Evolutionary conservation across 257 asterid species (phyloP), one percentile per base, ranked within the genome.

Genomic region (Catharanthus roseus): DNA sequence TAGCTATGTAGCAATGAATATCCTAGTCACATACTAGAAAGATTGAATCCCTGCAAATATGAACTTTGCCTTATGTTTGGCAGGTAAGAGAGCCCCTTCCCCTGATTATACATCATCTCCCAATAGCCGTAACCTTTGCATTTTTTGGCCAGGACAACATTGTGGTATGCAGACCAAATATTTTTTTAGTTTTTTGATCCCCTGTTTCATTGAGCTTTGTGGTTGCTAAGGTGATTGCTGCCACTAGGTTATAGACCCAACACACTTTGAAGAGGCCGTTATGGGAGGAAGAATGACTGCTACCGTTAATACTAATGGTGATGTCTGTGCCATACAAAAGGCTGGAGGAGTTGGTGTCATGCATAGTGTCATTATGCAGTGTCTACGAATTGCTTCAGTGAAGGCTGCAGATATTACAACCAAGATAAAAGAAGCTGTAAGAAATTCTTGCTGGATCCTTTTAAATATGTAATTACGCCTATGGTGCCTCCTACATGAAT

Each of bases 51-150:
- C 47, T 34, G 29, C 26, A 38, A 62, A 61, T 61, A 16, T 61
- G 66, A 33, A 61, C 18, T 33, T 31, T 34, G 2, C 34, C 36
- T 57, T 36, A 41, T 62, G 45, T 34, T 34, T 89, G 86, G 73
- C 95, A 91, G 99, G 96, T 85, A 78, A 85, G 80, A 82, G 97
- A 95, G 72, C 96, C 99, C 38, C 87, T 91, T 73, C 97, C 99
- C 42, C 78, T 95, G 90, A 89, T 82, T 75, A 83, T 95, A 44
- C 99, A 95, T 78, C 99, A 95, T 81, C 95, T 95, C 65, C 99
- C 99, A 74, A 71, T 95, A 71, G 97, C 99, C 69, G 81, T 95
- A 64, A 86, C 97, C 73, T 91, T 91, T 78, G 99, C 90, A 70
- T 88, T 95, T 82, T 81, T 95, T 50, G 96, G 99, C 33, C 74